phyloP scores from a whole-genome alignment of 805 yeast species.

The Nakazawaea wickerhamii region DNA sequence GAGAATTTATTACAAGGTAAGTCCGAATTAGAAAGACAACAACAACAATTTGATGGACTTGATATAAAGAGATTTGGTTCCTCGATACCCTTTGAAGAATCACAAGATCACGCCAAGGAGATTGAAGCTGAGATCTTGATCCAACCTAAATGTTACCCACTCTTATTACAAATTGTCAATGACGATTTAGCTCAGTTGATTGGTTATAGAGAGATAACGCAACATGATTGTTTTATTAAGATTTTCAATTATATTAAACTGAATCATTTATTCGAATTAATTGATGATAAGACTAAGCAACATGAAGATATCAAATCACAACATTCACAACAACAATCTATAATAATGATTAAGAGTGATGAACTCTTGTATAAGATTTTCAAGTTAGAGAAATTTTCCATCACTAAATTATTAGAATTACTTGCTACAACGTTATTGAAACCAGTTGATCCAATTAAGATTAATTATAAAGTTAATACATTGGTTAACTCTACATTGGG shows the following conservation, averaged over 20 bases:
- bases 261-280: slow-evolving; percentile 29
- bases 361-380: slow-evolving; percentile 40
- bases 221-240: slow-evolving; percentile 64
- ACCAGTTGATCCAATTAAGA: slow-evolving; percentile 74
- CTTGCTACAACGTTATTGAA: slow-evolving; percentile 59
- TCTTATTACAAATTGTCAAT: slow-evolving; percentile 57
- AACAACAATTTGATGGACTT: slow-evolving; percentile 72
- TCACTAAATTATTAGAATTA: slow-evolving; percentile 68
- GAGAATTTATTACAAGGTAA: slow-evolving; percentile 40
- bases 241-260: slow-evolving; percentile 31
- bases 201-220: slow-evolving; percentile 75
- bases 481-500: slow-evolving; percentile 76
- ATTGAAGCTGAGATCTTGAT: slow-evolving; percentile 68
- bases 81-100: slow-evolving; percentile 24
- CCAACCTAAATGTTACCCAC: slow-evolving; percentile 74
- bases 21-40: slow-evolving; percentile 25
- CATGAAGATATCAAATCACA: slow-evolving; percentile 14
- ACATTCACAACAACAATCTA: slow-evolving; percentile 16
- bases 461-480: slow-evolving; percentile 74
- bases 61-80: slow-evolving; percentile 79
- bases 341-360: slow-evolving; percentile 33
- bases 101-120: slow-evolving; percentile 34
- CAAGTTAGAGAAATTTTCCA: slow-evolving; percentile 49
- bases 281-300: slow-evolving; percentile 19
- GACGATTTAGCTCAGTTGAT: slow-evolving; percentile 59